Base-by-base conservation (phyloP, 768 basidiomycete species). In the Naganishia onofrii region DNA sequence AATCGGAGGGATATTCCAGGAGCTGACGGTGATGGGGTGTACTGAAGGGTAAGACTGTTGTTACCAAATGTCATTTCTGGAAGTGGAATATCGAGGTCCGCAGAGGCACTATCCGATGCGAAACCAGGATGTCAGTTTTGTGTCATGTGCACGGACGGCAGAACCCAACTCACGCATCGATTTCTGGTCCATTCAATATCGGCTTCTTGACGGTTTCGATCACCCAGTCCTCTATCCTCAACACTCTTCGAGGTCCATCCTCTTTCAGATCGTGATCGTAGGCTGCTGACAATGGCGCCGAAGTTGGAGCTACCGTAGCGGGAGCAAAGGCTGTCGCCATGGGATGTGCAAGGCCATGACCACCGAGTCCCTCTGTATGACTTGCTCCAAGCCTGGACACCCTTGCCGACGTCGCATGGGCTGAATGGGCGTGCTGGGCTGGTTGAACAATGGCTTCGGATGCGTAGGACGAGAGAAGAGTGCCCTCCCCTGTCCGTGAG, bases 21-120 rank as follows among this genome's bases (percentile, higher is more conserved):
- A 0, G 86, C 80, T 29, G 68, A 68, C 0, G 65, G 32, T 8
- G 42, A 56, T 12, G 74, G 64, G 1, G 66, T 82, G 74, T 97
- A 91, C 36, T 84, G 83, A 29, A 98, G 81, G 3, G 84, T 82
- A 10, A 99, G 84, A 19, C 78, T 79, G 80, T 98, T 98, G 80
- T 86, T 87, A 6, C 93, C 93, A 76, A 97, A 98, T 0, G 91
- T 93, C 92, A 98, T 98, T 79, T 99, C 96, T 2, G 96, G 96
- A 0, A 95, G 81, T 0, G 95, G 91, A 29, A 98, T 84, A 2
- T 88, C 87, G 23, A 83, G 73, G 1, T 70, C 67, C n/a, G 75
- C 78, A 29, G 81, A 77, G 0, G 77, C 80, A 15, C 82, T 83
- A 73, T 12, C 3, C 12, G 29, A 26, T 26, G 7, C 46, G 28